Evolutionary conservation across 140 eudicot genomes (phyloP).

Genomic region (Flaveria floridana): DNA sequence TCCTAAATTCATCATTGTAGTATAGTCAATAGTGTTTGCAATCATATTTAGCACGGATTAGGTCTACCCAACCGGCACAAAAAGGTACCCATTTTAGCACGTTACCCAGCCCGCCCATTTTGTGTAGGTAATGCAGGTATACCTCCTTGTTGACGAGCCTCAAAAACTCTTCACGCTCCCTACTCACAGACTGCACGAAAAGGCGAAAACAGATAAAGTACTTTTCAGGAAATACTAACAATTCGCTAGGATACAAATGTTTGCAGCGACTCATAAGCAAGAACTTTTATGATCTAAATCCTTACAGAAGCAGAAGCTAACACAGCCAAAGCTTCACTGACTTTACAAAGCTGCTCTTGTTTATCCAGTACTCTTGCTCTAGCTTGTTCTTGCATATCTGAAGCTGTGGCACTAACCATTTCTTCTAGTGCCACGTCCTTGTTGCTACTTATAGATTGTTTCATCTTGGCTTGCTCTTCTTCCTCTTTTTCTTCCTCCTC

Average conservation of each 20-base stretch:
- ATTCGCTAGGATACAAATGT: conserved; percentile 7
- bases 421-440: conserved; percentile 70
- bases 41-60: not conserved
- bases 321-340: conserved; percentile 89
- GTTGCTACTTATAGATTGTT: conserved; percentile 39
- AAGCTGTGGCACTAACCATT: conserved; percentile 60
- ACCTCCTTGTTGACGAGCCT: conserved; percentile 84
- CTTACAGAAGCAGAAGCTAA: conserved; percentile 90
- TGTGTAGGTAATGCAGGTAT: conserved; percentile 22
- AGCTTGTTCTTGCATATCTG: conserved; percentile 66
- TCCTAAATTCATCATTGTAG: not conserved
- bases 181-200: conserved; percentile 72
- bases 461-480: conserved; percentile 57
- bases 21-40: not conserved
- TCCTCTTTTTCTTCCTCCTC: conserved; percentile 79
- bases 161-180: conserved; percentile 84
- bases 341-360: conserved; percentile 73
- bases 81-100: not conserved
- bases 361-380: conserved; percentile 66
- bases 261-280: conserved; percentile 19
- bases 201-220: not conserved
- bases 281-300: conserved; percentile 20
- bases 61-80: not conserved
- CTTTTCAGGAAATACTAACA: conserved; percentile 10
- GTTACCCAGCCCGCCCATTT: not conserved